A percentile compares a stretch with the other conserved stretches of the same genome.
phyloP scores from a whole-genome alignment of 192 early-diverging fungal species.

The Ambispora gerdemannii region DNA sequence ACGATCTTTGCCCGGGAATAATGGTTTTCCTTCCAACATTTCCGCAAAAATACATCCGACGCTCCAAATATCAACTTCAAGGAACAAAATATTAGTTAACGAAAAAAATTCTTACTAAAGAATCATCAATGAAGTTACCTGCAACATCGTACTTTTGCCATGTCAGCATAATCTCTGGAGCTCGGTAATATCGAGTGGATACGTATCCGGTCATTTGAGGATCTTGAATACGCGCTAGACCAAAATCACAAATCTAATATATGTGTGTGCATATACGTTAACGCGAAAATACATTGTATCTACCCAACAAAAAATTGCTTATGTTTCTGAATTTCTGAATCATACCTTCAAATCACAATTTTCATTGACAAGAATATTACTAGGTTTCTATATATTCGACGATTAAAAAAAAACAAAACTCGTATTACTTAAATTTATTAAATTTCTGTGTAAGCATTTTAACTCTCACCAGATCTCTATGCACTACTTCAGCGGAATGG shows the following conservation, averaged over 20 bases:
- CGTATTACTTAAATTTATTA: no score
- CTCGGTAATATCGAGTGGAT: conserved; percentile 94
- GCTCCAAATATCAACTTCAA: conserved; percentile 88
- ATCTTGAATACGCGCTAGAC: conserved; percentile 90
- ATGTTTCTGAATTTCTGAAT: background rate
- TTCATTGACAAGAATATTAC: conserved; percentile 95
- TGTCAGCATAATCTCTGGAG: conserved; percentile 97
- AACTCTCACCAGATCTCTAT: conserved; percentile 78
- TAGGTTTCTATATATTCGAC: conserved; percentile 66
- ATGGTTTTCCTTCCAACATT: conserved; percentile 92
- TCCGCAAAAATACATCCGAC: conserved; percentile 93
- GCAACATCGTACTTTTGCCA: conserved; percentile 97
- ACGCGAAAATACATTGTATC: no score
- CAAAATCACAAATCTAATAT: conserved; percentile 90
- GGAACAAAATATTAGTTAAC: conserved; percentile 12
- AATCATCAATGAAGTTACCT: conserved; percentile 36
- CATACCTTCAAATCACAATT: conserved; percentile 90
- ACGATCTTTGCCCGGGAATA: conserved; percentile 95
- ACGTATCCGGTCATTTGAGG: conserved; percentile 98
- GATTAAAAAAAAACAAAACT: no score
- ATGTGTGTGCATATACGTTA: no score
- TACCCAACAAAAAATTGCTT: background rate
- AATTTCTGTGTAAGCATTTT: background rate
- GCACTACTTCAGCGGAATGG: conserved; percentile 93
- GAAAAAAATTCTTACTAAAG: conserved; percentile 11